Percentiles rank a stretch among this genome's conserved stretches.
Evolutionary conservation across 2,329 filamentous ascomycete species (phyloP).

Genomic region (Trichoderma koningiopsis): DNA sequence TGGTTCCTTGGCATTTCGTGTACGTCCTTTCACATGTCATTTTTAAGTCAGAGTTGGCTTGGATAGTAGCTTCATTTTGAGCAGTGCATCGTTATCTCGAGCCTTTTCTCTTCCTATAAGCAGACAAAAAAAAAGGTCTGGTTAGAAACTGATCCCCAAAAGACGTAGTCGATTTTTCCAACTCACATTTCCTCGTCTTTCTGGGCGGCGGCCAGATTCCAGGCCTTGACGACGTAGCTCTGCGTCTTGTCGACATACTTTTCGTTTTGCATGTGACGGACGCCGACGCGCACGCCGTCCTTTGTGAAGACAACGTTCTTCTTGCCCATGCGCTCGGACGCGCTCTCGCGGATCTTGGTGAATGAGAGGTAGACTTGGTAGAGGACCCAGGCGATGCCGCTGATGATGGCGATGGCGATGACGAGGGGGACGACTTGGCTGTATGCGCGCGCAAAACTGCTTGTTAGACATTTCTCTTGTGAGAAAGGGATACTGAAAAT

Average conservation of each 20-base stretch:
- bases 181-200: constrained; percentile 31
- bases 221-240: constrained; percentile 66
- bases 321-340: constrained; percentile 70
- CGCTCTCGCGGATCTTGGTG: constrained; percentile 65
- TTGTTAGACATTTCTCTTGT: not conserved
- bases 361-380: constrained; percentile 74
- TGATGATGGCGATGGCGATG: constrained; percentile 65
- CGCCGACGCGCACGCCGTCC: constrained; percentile 71
- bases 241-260: constrained; percentile 75
- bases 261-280: constrained; percentile 69
- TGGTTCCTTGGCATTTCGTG: not conserved
- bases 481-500: not conserved
- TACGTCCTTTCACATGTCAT: constrained; percentile 3
- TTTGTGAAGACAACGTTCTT: constrained; percentile 77
- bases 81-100: not conserved
- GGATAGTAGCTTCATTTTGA: not conserved
- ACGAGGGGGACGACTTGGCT: constrained; percentile 68
- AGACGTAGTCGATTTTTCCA: not conserved
- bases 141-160: not conserved
- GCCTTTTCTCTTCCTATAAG: constrained; percentile 10
- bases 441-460: not conserved
- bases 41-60: not conserved
- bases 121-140: not conserved
- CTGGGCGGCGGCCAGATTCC: constrained; percentile 54
- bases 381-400: constrained; percentile 62